Percentiles rank a stretch among this genome's conserved stretches.
These are phyloP conservation scores for Phalaenopsis equestris DNA, from an alignment of 106 monocot genomes.

Conservation along the genomic window DNA sequence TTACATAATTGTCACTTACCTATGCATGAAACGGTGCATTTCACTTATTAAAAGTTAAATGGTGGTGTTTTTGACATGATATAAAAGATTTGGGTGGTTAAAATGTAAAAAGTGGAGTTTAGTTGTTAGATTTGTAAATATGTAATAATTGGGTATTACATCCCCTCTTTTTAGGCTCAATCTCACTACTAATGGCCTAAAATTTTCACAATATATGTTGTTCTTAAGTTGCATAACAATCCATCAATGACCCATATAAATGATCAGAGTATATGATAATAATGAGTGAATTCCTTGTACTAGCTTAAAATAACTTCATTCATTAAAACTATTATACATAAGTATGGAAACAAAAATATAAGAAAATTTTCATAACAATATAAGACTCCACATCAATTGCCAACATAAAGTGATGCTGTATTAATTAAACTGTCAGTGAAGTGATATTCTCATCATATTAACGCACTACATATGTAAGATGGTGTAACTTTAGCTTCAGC, in stretches of 20 bases:
- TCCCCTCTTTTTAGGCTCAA: no score
- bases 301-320: not conserved
- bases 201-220: not conserved
- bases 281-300: not conserved
- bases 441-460: not conserved
- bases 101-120: no score
- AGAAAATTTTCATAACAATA: not conserved
- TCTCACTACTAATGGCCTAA: no score
- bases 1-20: no score
- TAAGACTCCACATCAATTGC: not conserved
- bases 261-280: not conserved
- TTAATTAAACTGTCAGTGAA: not conserved
- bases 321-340: not conserved
- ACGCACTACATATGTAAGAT: no score
- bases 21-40: no score
- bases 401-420: not conserved
- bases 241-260: not conserved
- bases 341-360: not conserved
- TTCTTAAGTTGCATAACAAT: not conserved
- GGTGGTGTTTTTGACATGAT: no score
- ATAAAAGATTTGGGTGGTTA: no score
- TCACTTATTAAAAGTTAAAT: no score
- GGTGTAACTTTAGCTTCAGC: not conserved
- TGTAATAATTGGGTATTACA: no score
- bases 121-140: no score